Conservation (phyloP, 306 rosid genomes). For the Acacia acuminata region DNA sequence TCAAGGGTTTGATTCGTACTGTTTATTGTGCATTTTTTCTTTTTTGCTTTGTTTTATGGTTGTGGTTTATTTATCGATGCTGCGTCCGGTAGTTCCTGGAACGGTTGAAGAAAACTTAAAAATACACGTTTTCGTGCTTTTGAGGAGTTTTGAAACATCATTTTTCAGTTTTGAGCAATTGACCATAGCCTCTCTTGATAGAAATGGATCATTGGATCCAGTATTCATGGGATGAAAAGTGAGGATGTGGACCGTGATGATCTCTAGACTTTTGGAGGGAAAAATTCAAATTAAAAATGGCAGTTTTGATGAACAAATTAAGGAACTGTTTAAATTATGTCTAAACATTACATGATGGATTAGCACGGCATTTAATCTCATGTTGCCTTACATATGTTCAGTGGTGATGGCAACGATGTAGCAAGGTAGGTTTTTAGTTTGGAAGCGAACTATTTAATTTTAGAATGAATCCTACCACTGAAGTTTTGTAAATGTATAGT, state of each 20-base stretch:
- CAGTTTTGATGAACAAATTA: not conserved
- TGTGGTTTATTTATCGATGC: not conserved
- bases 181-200: not conserved
- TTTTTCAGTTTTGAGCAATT: not conserved
- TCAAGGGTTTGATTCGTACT: not conserved
- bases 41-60: not conserved
- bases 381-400: conserved; percentile 2
- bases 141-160: not conserved
- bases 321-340: not conserved
- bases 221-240: not conserved
- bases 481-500: not conserved
- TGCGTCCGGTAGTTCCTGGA: not conserved
- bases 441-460: not conserved
- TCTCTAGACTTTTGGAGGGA: not conserved
- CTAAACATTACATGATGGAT: not conserved
- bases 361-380: not conserved
- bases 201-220: not conserved
- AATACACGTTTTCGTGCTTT: not conserved
- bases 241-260: not conserved
- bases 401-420: not conserved
- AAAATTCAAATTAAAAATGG: not conserved
- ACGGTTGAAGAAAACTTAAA: not conserved
- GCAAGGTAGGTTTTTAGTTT: not conserved
- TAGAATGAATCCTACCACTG: not conserved
- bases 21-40: not conserved